phyloP scores from a whole-genome alignment of 345 rosid species.

The Corchorus capsularis region DNA sequence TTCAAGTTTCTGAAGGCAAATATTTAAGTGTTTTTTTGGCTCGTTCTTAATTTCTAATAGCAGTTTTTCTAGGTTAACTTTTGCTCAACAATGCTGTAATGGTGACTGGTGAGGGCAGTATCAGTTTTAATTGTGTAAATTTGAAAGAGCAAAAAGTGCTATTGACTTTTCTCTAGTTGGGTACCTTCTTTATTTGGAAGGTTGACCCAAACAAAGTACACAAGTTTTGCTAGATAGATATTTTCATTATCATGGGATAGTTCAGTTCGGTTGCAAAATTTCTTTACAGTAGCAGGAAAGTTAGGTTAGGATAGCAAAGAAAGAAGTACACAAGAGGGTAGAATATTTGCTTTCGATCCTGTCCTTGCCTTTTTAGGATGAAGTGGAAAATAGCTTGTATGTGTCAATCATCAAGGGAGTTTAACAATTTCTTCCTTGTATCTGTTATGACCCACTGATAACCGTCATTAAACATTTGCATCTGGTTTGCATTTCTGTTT shows the following conservation, averaged over 20 bases:
- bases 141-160: background rate
- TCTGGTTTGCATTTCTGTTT: background rate
- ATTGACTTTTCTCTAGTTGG: background rate
- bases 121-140: background rate
- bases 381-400: background rate
- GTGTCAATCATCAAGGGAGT: background rate
- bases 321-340: background rate
- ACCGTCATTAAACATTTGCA: background rate
- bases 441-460: background rate
- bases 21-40: background rate
- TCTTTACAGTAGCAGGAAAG: background rate
- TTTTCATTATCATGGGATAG: background rate
- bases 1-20: background rate
- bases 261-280: background rate
- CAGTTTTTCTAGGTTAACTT: background rate
- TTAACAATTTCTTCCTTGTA: background rate
- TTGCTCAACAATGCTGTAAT: background rate
- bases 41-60: background rate
- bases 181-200: background rate
- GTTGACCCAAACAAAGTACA: background rate
- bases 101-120: conserved; percentile 6
- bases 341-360: background rate
- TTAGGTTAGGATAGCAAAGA: background rate
- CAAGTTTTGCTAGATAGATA: background rate
- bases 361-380: background rate